A percentile compares a stretch with the other conserved stretches of the same genome.
These are phyloP conservation scores for Sporothrix pallida DNA, from an alignment of 2,329 filamentous ascomycete species.

Conservation along the genomic window DNA sequence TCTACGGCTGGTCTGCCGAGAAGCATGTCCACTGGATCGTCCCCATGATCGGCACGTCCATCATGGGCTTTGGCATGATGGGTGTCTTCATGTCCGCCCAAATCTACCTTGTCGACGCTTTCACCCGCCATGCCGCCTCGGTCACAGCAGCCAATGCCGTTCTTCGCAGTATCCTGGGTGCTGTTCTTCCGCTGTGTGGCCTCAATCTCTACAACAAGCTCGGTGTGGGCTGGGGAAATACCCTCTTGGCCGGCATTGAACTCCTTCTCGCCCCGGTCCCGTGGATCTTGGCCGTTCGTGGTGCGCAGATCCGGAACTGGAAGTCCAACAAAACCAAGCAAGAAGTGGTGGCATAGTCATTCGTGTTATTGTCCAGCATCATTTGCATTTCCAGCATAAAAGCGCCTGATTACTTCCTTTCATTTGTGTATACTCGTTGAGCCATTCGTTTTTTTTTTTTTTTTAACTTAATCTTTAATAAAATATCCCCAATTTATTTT, in stretches of 20 bases:
- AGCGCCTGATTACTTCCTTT: neutral
- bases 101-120: conserved; percentile 67
- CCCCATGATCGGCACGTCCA: conserved; percentile 53
- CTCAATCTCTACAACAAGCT: conserved; percentile 60
- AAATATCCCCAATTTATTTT: too few species aligned
- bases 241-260: conserved; percentile 48
- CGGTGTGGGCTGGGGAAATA: conserved; percentile 54
- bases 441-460: too few species aligned
- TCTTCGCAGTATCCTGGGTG: conserved; percentile 60
- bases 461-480: too few species aligned
- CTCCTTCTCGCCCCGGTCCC: conserved; percentile 50
- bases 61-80: conserved; percentile 43
- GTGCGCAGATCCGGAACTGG: neutral
- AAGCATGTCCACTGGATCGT: conserved; percentile 58
- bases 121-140: conserved; percentile 58
- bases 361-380: neutral
- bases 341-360: neutral
- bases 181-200: conserved; percentile 62
- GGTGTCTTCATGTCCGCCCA: conserved; percentile 44
- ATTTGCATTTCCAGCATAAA: neutral
- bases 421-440: too few species aligned
- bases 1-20: conserved; percentile 59
- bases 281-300: neutral
- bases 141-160: conserved; percentile 66
- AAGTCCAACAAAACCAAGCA: neutral